These are phyloP conservation scores for Suhomyces pyralidae DNA, from an alignment of 805 yeast species.

Conservation along the genomic window DNA sequence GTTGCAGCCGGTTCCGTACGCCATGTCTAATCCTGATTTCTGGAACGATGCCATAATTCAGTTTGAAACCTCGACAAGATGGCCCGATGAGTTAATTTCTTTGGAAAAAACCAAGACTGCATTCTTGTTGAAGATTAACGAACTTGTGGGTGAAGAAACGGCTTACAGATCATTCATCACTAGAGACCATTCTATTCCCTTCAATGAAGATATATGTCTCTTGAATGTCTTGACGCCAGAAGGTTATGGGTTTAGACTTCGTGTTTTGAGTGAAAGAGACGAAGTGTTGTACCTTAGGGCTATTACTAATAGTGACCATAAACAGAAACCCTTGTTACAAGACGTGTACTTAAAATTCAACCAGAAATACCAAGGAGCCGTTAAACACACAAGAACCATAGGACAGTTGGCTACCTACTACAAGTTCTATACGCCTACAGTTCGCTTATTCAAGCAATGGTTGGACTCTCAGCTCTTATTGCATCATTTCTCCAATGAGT, in stretches of 20 bases:
- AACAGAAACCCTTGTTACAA: slow-evolving; percentile 59
- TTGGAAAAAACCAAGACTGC: slow-evolving; percentile 90
- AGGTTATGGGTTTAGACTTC: slow-evolving; percentile 80
- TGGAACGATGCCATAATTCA: slow-evolving; percentile 79
- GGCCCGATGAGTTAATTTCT: slow-evolving; percentile 92
- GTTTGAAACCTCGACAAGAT: slow-evolving; percentile 83
- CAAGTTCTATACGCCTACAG: slow-evolving; percentile 74
- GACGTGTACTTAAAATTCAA: slow-evolving; percentile 62
- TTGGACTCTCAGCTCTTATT: slow-evolving; percentile 75
- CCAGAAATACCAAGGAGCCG: slow-evolving; percentile 61
- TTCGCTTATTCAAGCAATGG: slow-evolving; percentile 87
- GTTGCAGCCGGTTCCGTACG: slow-evolving; percentile 79
- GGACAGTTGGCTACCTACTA: slow-evolving; percentile 66
- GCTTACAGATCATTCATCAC: slow-evolving; percentile 59
- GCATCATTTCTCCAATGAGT: slow-evolving; percentile 70
- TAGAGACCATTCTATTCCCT: slow-evolving; percentile 65
- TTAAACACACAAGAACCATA: slow-evolving; percentile 79
- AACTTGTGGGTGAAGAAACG: slow-evolving; percentile 44
- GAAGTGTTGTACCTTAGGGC: slow-evolving; percentile 71
- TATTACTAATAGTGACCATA: slow-evolving; percentile 54
- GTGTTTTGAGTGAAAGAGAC: slow-evolving; percentile 82
- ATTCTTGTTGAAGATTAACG: slow-evolving; percentile 65
- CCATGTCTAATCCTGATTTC: slow-evolving; percentile 69
- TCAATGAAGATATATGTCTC: slow-evolving; percentile 54
- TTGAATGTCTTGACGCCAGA: slow-evolving; percentile 77